Base-by-base conservation (phyloP, 768 basidiomycete species). In the Trametes cinnabarina region DNA sequence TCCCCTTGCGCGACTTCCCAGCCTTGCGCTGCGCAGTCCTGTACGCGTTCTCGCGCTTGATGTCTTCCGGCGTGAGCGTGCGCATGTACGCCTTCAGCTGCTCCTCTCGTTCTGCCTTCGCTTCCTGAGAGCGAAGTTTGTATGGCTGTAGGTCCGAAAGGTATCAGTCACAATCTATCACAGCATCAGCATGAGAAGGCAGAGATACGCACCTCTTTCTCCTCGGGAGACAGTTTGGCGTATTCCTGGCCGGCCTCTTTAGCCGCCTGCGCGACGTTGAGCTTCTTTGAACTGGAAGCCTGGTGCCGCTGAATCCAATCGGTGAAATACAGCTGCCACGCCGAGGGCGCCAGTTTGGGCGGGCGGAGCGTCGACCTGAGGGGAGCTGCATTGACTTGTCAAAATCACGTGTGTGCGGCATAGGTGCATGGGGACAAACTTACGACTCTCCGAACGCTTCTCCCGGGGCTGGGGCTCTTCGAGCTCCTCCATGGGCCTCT, bases 261-360 rank as follows among this genome's bases (percentile, higher is more conserved):
- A 60, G 94, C 94, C 37, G 92, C 91, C 70, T 95, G 92, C 15
- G 94, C 94, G 56, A 97, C 92, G 72, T 97, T 96, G 34, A 96
- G 82, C 75, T 96, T 96, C 66, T 91, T 81, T 40, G 82, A 84
- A 58, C 85, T 88, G 22, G 83, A 81, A 58, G 86, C 85, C 73
- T 92, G 90, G 70, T 91, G 88, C 66, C 83, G 82, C 71, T 92
- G 89, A 62, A 97, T 94, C 85, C 91, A 94, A 69, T 96, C 92
- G 22, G 93, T 93, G 71, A 97, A 96, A 74, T 93, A 97, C 42
- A 97, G 81, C 72, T 97, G 94, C 94, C 94, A 97, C 53, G 94
- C 92, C 3, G 92, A 94, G 4, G 91, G 92, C 6, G 94, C 92
- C 65, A 94, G 81, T 76, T 94, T 94, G 47, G 94, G 94, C 19